Percentiles rank a stretch among this genome's conserved stretches.
phyloP scores from a whole-genome alignment of 1,284 basidiomycete species.

The Neonothopanus nambi region DNA sequence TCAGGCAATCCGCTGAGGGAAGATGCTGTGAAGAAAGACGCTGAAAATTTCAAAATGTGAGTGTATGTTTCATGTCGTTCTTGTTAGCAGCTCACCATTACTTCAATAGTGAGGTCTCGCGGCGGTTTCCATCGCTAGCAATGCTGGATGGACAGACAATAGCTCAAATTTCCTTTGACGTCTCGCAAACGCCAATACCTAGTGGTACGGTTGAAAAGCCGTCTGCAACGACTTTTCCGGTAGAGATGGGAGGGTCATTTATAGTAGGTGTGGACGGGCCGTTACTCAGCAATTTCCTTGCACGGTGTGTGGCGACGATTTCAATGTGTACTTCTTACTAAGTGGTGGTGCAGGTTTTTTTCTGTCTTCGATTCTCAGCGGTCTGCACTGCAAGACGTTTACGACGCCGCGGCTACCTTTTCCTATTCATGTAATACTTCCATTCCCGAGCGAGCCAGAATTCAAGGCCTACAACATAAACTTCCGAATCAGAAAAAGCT shows the following conservation, averaged over 20 bases:
- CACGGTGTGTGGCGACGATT: conserved; percentile 51
- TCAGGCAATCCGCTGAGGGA: conserved; percentile 80
- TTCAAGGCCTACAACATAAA: conserved; percentile 62
- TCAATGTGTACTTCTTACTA: conserved; percentile 16
- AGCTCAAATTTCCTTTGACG: conserved; percentile 71
- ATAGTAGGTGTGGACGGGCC: conserved; percentile 72
- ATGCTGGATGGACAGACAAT: conserved; percentile 79
- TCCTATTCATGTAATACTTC: conserved; percentile 84
- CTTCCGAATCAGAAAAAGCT: conserved; percentile 83
- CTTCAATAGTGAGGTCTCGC: conserved; percentile 61
- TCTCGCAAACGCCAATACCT: conserved; percentile 43
- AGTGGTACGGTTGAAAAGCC: conserved; percentile 36
- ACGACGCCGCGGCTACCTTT: conserved; percentile 85
- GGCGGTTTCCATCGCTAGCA: conserved; percentile 68
- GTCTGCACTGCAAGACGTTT: conserved; percentile 67
- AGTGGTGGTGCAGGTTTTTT: conserved; percentile 66
- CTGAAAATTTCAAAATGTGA: conserved; percentile 67
- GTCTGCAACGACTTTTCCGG: conserved; percentile 67
- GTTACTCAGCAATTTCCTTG: conserved; percentile 75
- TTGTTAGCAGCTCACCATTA: conserved; percentile 10
- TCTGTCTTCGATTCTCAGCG: conserved; percentile 82
- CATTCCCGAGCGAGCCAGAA: conserved; percentile 72
- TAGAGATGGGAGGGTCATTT: conserved; percentile 72
- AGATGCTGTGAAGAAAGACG: conserved; percentile 55
- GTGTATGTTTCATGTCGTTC: conserved; percentile 23